Evolutionary conservation across 2,329 filamentous ascomycete species (phyloP).

Genomic region (Neopestalotiopsis sp.): DNA sequence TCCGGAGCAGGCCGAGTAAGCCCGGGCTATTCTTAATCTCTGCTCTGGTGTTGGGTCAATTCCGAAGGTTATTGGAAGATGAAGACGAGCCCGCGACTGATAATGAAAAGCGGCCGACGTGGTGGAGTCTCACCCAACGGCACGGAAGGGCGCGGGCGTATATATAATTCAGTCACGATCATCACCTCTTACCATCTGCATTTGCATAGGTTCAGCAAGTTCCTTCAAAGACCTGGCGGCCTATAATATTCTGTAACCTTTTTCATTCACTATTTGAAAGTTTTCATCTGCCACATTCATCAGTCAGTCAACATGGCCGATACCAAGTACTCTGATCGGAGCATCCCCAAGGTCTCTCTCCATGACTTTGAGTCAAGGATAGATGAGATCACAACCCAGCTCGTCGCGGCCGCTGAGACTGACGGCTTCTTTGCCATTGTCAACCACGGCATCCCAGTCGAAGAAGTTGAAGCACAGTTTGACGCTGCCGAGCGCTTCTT

Average conservation of each 20-base stretch:
- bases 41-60: neutral
- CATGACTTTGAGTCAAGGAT: slow-evolving; percentile 56
- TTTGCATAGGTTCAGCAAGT: neutral
- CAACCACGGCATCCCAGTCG: slow-evolving; percentile 56
- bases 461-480: slow-evolving; percentile 58
- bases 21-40: neutral
- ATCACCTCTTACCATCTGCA: neutral
- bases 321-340: slow-evolving; percentile 46
- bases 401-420: slow-evolving; percentile 59
- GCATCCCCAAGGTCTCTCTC: slow-evolving; percentile 58
- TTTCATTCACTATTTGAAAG: neutral
- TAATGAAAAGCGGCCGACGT: neutral
- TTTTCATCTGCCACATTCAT: neutral
- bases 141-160: neutral
- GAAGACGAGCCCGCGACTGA: neutral
- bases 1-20: slow-evolving; percentile 13
- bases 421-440: slow-evolving; percentile 65
- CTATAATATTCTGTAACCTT: neutral
- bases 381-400: slow-evolving; percentile 55
- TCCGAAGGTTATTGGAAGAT: slow-evolving; percentile 4
- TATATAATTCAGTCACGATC: neutral
- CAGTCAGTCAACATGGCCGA: slow-evolving; percentile 26
- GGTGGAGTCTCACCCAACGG: neutral
- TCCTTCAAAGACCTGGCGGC: neutral
- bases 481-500: slow-evolving; percentile 58